These are phyloP conservation scores for Russula vinacea DNA, from an alignment of 768 basidiomycete genomes.

Conservation along the genomic window DNA sequence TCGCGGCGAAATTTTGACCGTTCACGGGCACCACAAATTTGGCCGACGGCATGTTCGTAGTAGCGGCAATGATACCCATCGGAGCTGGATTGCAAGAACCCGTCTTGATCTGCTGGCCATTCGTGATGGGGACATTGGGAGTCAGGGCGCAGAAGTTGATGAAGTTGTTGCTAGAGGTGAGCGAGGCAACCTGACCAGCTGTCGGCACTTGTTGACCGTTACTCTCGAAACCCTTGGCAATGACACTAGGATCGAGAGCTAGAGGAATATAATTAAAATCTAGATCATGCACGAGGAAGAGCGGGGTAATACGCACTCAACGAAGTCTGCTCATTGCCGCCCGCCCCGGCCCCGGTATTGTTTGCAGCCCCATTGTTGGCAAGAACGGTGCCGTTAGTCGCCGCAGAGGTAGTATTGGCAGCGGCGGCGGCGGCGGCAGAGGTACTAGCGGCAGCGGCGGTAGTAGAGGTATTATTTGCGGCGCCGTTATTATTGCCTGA, in stretches of 20 bases:
- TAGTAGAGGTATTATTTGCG: neutral
- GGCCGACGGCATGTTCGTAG: conserved; percentile 49
- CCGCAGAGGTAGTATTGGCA: neutral
- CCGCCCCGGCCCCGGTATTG: neutral
- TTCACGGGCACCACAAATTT: conserved; percentile 54
- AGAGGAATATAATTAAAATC: neutral
- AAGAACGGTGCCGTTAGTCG: neutral
- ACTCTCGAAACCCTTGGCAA: conserved; percentile 54
- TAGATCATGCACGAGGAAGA: neutral
- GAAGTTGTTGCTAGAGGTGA: conserved; percentile 69
- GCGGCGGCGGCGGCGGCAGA: conserved; percentile 24
- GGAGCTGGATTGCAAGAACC: conserved; percentile 62
- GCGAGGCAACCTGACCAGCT: conserved; percentile 52
- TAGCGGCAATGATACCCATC: conserved; percentile 56
- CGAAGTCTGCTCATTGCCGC: conserved; percentile 46
- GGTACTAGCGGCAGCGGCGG: conserved; percentile 4
- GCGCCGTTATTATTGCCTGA: neutral
- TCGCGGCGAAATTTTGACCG: conserved; percentile 42
- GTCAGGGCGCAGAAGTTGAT: conserved; percentile 60
- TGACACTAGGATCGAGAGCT: conserved; percentile 47
- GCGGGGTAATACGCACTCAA: conserved; percentile 34
- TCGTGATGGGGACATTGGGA: conserved; percentile 52
- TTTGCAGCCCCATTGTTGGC: conserved; percentile 6
- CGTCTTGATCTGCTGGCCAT: conserved; percentile 50
- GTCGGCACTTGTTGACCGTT: conserved; percentile 43